Conservation (phyloP, 805 yeast species). For the Schwanniomyces polymorphus region DNA sequence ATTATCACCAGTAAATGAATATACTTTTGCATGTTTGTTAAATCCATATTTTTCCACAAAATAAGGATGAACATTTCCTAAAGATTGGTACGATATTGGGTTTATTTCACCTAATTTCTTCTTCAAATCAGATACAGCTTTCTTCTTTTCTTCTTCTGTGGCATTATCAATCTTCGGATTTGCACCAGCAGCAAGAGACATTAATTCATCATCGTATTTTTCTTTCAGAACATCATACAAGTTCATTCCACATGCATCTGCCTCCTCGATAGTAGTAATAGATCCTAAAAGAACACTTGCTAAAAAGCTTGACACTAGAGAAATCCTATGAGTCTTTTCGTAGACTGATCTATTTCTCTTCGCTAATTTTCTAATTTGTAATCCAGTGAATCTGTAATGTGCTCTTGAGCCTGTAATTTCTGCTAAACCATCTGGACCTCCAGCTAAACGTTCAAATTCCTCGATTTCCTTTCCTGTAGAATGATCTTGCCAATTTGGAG, state of each 20-base stretch:
- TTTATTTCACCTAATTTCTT: slow-evolving; percentile 54
- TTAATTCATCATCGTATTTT: slow-evolving; percentile 55
- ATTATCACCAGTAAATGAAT: slow-evolving; percentile 88
- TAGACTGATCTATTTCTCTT: slow-evolving; percentile 56
- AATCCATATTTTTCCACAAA: slow-evolving; percentile 69
- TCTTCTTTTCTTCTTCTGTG: slow-evolving; percentile 11
- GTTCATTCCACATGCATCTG: slow-evolving; percentile 95
- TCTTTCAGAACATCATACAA: slow-evolving; percentile 67
- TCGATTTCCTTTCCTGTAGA: slow-evolving; percentile 72
- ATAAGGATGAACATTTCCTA: slow-evolving; percentile 58
- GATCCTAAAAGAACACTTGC: slow-evolving; percentile 69
- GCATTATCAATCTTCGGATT: slow-evolving; percentile 44
- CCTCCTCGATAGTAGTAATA: slow-evolving; percentile 67
- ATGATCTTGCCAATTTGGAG: slow-evolving; percentile 97
- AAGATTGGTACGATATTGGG: slow-evolving; percentile 48
- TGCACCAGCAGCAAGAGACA: slow-evolving; percentile 55
- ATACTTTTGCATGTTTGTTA: slow-evolving; percentile 53
- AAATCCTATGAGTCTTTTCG: slow-evolving; percentile 56
- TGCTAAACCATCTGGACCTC: slow-evolving; percentile 62
- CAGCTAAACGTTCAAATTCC: slow-evolving; percentile 58
- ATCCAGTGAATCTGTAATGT: slow-evolving; percentile 87
- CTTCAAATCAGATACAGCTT: slow-evolving; percentile 42
- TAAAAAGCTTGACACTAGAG: slow-evolving; percentile 76
- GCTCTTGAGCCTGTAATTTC: slow-evolving; percentile 80
- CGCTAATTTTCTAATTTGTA: slow-evolving; percentile 79